Percentiles rank a stretch among this genome's conserved stretches.
These are phyloP conservation scores for Leccinum obscurum DNA, from an alignment of 768 basidiomycete species.

Conservation along the genomic window DNA sequence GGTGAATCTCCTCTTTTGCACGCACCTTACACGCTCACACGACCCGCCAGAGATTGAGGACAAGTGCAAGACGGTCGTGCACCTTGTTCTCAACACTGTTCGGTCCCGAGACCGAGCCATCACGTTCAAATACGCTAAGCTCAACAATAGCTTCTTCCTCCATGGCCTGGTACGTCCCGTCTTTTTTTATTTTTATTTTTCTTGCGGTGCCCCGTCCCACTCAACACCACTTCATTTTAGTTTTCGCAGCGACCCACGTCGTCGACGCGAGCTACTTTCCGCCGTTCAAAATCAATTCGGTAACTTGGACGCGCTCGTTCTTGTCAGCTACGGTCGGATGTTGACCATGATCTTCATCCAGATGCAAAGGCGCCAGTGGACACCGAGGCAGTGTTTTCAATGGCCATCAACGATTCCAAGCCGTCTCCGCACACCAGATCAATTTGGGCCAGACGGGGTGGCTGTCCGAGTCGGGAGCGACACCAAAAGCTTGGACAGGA, in stretches of 20 bases:
- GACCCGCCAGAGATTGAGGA: conserved; percentile 49
- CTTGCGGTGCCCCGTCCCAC: too few relatives aligned
- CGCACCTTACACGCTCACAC: neutral
- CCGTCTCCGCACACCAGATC: conserved; percentile 21
- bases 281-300: conserved; percentile 51
- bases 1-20: too few relatives aligned
- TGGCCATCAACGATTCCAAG: neutral
- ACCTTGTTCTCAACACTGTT: conserved; percentile 73
- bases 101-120: conserved; percentile 56
- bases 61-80: conserved; percentile 57
- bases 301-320: conserved; percentile 62
- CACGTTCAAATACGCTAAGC: conserved; percentile 87
- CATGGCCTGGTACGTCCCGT: conserved; percentile 67
- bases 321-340: conserved; percentile 64
- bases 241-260: conserved; percentile 33
- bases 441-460: conserved; percentile 24
- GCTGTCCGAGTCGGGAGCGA: conserved; percentile 26
- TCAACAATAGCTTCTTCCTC: conserved; percentile 97
- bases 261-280: conserved; percentile 18
- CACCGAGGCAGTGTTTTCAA: conserved; percentile 19
- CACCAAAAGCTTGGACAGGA: conserved; percentile 69
- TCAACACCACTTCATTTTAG: neutral
- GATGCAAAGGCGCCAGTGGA: conserved; percentile 69
- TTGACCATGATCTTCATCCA: too few relatives aligned
- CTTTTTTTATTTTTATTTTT: too few relatives aligned